Evolutionary conservation across 116 monocot genomes (phyloP).

Genomic region (Posidonia oceanica): DNA sequence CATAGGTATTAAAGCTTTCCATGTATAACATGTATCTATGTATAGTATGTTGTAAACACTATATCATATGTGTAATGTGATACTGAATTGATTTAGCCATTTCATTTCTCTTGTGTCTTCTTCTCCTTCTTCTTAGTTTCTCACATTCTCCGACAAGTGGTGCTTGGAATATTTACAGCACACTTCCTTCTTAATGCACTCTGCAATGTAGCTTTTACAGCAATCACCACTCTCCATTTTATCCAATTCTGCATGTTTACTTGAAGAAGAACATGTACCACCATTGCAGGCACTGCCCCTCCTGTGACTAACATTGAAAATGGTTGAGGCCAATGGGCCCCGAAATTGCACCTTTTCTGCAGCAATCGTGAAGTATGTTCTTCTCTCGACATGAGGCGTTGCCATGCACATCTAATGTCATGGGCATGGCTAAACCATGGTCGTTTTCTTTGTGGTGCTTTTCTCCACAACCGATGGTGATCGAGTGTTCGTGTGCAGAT

Average conservation of each 20-base stretch:
- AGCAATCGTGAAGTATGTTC: neutral
- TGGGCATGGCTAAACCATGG: neutral
- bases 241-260: conserved; percentile 12
- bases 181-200: conserved; percentile 11
- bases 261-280: neutral
- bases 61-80: too few species aligned
- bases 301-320: neutral
- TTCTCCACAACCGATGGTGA: neutral
- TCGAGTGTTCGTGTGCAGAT: neutral
- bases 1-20: too few species aligned
- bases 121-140: too few species aligned
- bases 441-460: neutral
- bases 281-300: neutral
- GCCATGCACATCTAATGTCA: neutral
- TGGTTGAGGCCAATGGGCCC: neutral
- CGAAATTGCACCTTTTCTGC: neutral
- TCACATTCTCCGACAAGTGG: too few species aligned
- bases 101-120: too few species aligned
- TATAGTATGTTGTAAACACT: too few species aligned
- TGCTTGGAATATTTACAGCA: conserved; percentile 22
- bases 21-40: too few species aligned
- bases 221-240: conserved; percentile 19
- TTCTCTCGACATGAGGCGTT: neutral
- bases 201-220: conserved; percentile 42
- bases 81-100: too few species aligned